Evolutionary conservation across 2,329 filamentous ascomycete species (phyloP), one percentile per base, ranked within the genome.

Genomic region (Aphanocladium album): DNA sequence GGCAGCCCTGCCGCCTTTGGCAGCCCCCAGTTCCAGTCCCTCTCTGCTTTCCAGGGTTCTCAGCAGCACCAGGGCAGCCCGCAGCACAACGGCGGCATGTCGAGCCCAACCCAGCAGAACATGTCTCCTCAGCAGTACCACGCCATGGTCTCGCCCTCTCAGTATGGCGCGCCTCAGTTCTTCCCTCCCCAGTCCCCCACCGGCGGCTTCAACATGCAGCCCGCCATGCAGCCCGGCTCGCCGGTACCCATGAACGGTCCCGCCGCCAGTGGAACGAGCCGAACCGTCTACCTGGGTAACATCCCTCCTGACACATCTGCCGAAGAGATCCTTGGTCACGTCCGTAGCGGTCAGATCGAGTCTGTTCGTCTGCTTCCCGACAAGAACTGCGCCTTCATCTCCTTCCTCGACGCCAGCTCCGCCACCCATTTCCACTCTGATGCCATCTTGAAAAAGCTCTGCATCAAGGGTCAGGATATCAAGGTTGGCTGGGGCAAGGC

Each of bases 311-410:
- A 99, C 78, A 99, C 95, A 8, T 88, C 90, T 54, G 93, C 95
- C 9, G 95, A 99, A 78, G 95, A 99, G 78, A 96, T 99, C 65
- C 80, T 99, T 60, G 89, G 93, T 65, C 95, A 99, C 71, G 95
- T 99, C 62, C 87, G 95, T 65, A 98, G 95, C 75, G 95, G 95
- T 25, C 95, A 98, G 74, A 98, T 99, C 70, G 95, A 99, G 80
- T 98, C 95, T n/a, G 95, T 99, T 57, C 89, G 95, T 68, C 84
- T 99, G 66, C 82, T 99, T 60, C 91, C 93, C 25, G 95, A 99
- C 78, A 99, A 98, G 90, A 99, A 98, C 83, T 99, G 95, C 72
- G 95, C 95, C 62, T 99, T 99, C 82, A 98, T 99, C 73, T 99
- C 95, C 8, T 99, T 99, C 80, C 82, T 99, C 66, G 95, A 99